These are phyloP conservation scores for Penicillium riverlandense DNA, from an alignment of 495 filamentous ascomycete genomes.

Conservation along the genomic window DNA sequence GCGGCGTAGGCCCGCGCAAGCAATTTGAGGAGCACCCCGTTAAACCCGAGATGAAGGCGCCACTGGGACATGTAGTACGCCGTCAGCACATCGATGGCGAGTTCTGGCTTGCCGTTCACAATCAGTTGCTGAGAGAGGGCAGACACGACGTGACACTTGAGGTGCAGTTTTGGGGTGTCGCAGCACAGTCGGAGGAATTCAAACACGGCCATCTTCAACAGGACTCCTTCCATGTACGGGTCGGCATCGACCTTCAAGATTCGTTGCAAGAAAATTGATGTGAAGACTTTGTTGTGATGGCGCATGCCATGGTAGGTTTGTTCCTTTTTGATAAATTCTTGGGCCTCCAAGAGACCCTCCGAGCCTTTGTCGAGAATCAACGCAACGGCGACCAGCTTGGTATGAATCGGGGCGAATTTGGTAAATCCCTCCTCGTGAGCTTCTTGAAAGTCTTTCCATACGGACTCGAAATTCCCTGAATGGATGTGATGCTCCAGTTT, in stretches of 20 bases:
- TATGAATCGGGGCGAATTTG: slow-evolving; percentile 21
- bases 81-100: slow-evolving; percentile 28
- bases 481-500: slow-evolving; percentile 34
- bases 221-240: slow-evolving; percentile 8
- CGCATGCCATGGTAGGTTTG: slow-evolving; percentile 8
- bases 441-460: slow-evolving; percentile 18
- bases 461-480: slow-evolving; percentile 23
- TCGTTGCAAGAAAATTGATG: slow-evolving; percentile 31
- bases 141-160: slow-evolving; percentile 30
- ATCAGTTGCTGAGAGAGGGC: slow-evolving; percentile 26
- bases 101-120: slow-evolving; percentile 7
- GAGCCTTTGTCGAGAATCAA: slow-evolving; percentile 24
- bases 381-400: slow-evolving; percentile 31
- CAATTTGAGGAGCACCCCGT: slow-evolving; percentile 36
- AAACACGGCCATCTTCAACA: slow-evolving; percentile 31
- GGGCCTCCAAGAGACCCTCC: slow-evolving; percentile 18
- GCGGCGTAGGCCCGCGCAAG: slow-evolving; percentile 30
- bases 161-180: slow-evolving; percentile 11
- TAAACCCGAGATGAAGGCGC: slow-evolving; percentile 23
- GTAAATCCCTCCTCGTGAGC: slow-evolving; percentile 19
- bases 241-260: slow-evolving; percentile 18
- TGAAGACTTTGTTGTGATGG: too few relatives aligned
- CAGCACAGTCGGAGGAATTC: slow-evolving; percentile 19
- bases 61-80: slow-evolving; percentile 34
- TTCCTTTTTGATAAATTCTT: slow-evolving; percentile 22